Percentiles rank a stretch among this genome's conserved stretches.
Evolutionary conservation across 23 red algal species (phyloP).

Genomic region (Porphyridium purpureum): DNA sequence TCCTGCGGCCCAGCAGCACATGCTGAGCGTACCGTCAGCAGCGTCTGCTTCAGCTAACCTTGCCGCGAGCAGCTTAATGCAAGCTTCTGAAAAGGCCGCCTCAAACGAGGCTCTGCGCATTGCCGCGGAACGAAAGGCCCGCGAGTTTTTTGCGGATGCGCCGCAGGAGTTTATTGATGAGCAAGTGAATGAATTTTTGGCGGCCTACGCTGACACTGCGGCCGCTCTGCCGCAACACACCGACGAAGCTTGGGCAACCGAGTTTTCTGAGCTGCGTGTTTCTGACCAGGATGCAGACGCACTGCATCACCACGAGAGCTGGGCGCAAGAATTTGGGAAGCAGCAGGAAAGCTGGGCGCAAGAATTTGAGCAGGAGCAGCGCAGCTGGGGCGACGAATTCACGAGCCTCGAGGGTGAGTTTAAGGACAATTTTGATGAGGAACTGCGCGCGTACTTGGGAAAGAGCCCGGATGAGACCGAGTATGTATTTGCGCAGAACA

Average conservation of each 20-base stretch:
- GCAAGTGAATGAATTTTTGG: not conserved
- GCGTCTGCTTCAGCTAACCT: not conserved
- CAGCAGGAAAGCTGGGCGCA: conserved; percentile 1
- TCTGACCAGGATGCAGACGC: not conserved
- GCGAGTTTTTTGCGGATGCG: not conserved
- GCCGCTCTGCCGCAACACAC: not conserved
- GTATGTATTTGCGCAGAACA: conserved; percentile 16
- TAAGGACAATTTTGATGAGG: conserved; percentile 8
- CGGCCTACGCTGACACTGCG: not conserved
- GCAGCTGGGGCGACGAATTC: conserved; percentile 1
- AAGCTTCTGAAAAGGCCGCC: not conserved
- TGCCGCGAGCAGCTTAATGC: not conserved
- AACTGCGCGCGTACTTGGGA: not conserved
- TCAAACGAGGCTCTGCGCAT: not conserved
- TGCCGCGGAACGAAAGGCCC: not conserved
- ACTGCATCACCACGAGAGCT: not conserved
- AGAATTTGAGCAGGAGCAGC: not conserved
- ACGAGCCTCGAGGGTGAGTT: not conserved
- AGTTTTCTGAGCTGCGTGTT: not conserved
- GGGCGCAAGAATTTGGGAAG: not conserved
- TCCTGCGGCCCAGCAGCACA: not conserved
- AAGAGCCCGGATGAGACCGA: conserved; percentile 8
- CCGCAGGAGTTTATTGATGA: not conserved
- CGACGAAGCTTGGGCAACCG: not conserved
- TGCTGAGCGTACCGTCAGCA: not conserved